Conservation (phyloP, 768 basidiomycete species). For the Punctularia strigosozonata region DNA sequence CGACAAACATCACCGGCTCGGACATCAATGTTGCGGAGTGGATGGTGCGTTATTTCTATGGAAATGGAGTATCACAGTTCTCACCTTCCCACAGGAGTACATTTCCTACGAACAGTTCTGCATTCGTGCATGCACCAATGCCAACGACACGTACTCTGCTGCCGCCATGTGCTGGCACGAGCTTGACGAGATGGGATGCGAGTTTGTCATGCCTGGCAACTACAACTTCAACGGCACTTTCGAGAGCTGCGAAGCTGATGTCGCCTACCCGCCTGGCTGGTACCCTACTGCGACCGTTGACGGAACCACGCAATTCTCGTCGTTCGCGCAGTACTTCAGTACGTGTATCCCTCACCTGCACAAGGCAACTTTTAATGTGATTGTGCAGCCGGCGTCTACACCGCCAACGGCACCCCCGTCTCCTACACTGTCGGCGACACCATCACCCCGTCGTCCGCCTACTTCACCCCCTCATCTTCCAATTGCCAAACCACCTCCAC, state of each 20-base stretch:
- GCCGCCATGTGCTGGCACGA: constrained; percentile 51
- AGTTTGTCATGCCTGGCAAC: constrained; percentile 49
- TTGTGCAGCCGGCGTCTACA: constrained; percentile 21
- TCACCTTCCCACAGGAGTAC: constrained; percentile 34
- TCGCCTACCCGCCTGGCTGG: constrained; percentile 27
- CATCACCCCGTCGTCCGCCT: constrained; percentile 44
- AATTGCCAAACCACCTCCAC: constrained; percentile 28
- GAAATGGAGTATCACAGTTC: background rate
- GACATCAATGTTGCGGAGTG: constrained; percentile 56
- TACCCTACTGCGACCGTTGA: constrained; percentile 1
- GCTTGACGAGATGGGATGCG: constrained; percentile 42
- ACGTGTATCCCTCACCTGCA: constrained; percentile 62
- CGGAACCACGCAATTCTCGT: background rate
- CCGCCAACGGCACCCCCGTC: constrained; percentile 46
- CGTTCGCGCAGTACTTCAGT: constrained; percentile 29
- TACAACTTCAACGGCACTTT: constrained; percentile 33
- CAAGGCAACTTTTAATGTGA: constrained; percentile 32
- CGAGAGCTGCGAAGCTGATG: constrained; percentile 44
- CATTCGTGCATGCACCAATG: constrained; percentile 56
- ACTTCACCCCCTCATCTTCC: constrained; percentile 22
- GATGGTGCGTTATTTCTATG: constrained; percentile 33
- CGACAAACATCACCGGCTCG: constrained; percentile 52
- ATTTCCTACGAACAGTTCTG: constrained; percentile 52
- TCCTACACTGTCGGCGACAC: constrained; percentile 10
- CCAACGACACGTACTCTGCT: constrained; percentile 34